A percentile compares a stretch with the other conserved stretches of the same genome.
Conservation (phyloP, 345 rosid species). For the Physaria fendleri region DNA sequence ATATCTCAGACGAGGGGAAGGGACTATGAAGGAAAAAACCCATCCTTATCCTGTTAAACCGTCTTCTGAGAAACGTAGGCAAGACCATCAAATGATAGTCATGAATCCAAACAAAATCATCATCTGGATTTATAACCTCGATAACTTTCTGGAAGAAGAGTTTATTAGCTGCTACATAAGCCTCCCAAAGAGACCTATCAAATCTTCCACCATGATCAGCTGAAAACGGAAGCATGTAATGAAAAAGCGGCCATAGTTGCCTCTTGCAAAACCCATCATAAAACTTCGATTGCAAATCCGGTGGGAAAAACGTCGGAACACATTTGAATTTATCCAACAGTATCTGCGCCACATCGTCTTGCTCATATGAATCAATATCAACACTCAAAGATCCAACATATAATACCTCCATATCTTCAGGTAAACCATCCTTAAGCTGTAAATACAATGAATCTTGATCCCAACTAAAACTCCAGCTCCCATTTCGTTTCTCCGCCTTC, state of each 20-base stretch:
- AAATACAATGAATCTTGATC: slow-evolving; percentile 31
- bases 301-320: slow-evolving; percentile 33
- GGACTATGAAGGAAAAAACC: slow-evolving; percentile 37
- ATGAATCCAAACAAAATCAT: slow-evolving; percentile 37
- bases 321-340: slow-evolving; percentile 34
- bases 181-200: slow-evolving; percentile 39
- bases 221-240: slow-evolving; percentile 35
- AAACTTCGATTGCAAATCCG: slow-evolving; percentile 29
- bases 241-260: slow-evolving; percentile 35
- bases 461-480: slow-evolving; percentile 34
- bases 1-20: slow-evolving; percentile 35
- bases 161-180: slow-evolving; percentile 33
- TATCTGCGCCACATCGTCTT: slow-evolving; percentile 35
- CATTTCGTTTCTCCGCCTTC: slow-evolving; percentile 31
- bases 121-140: slow-evolving; percentile 35
- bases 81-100: slow-evolving; percentile 39
- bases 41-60: slow-evolving; percentile 36
- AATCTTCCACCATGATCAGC: slow-evolving; percentile 37
- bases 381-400: slow-evolving; percentile 36
- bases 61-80: slow-evolving; percentile 34
- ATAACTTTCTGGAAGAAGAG: slow-evolving; percentile 33
- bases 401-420: slow-evolving; percentile 36
- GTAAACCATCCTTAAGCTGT: slow-evolving; percentile 37
- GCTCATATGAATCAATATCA: slow-evolving; percentile 28
- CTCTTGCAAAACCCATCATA: slow-evolving; percentile 37